A percentile compares a stretch with the other conserved stretches of the same genome.
phyloP scores from a whole-genome alignment of 352 stramenopile genomes.

The Phytopythium sindhum region DNA sequence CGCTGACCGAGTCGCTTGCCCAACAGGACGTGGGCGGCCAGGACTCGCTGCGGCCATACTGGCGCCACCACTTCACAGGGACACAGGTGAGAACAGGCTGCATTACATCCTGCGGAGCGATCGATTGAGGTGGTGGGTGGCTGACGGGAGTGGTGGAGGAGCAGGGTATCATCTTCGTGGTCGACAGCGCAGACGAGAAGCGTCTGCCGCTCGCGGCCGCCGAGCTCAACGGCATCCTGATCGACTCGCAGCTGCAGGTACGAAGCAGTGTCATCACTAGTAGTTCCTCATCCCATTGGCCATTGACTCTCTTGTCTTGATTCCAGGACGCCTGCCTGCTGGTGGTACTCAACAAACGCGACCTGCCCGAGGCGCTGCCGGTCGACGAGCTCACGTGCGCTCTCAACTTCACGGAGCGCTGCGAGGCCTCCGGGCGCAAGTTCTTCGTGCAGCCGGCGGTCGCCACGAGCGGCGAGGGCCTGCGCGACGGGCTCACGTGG shows the following conservation, averaged over 20 bases:
- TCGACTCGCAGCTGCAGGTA: slow-evolving; percentile 66
- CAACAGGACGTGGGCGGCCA: slow-evolving; percentile 74
- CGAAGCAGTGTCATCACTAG: neutral
- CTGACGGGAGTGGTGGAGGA: slow-evolving; percentile 5
- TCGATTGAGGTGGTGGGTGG: neutral
- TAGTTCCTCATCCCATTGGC: neutral
- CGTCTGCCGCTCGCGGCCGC: slow-evolving; percentile 67
- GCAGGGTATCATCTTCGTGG: slow-evolving; percentile 79
- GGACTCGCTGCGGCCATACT: slow-evolving; percentile 76
- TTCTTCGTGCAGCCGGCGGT: slow-evolving; percentile 65
- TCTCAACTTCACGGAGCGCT: slow-evolving; percentile 54
- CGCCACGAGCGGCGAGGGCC: slow-evolving; percentile 71
- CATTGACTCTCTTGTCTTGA: neutral
- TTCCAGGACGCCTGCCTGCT: slow-evolving; percentile 50
- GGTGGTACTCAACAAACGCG: slow-evolving; percentile 76
- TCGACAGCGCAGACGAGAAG: slow-evolving; percentile 70
- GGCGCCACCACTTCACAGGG: slow-evolving; percentile 82
- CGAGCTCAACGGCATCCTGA: slow-evolving; percentile 64
- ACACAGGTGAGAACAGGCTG: slow-evolving; percentile 44
- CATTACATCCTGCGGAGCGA: too few species aligned
- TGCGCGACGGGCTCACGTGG: slow-evolving; percentile 73
- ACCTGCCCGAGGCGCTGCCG: slow-evolving; percentile 48
- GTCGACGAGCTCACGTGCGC: slow-evolving; percentile 45
- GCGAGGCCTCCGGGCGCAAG: slow-evolving; percentile 38
- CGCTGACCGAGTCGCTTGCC: neutral